Evolutionary conservation across 768 basidiomycete genomes (phyloP).

Genomic region (Trametes gibbosa): DNA sequence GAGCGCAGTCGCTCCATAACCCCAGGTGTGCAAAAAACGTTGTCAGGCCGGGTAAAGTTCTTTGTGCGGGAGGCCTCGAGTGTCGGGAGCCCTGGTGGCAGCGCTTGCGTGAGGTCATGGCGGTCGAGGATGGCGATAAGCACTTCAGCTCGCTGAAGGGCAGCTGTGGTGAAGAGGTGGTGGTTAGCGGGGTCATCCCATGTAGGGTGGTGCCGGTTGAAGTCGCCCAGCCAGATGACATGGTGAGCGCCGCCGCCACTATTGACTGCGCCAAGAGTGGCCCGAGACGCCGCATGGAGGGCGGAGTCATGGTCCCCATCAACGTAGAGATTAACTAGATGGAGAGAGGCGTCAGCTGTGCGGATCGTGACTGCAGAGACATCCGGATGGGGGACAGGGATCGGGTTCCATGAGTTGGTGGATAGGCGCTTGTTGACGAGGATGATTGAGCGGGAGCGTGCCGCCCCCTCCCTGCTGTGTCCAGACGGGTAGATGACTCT

Average conservation of each 20-base stretch:
- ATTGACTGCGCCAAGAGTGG: no score
- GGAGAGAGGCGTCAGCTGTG: constrained; percentile 14
- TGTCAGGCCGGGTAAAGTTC: constrained; percentile 41
- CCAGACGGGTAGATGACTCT: constrained; percentile 26
- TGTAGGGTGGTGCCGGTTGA: constrained; percentile 39
- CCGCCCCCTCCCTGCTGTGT: constrained; percentile 10
- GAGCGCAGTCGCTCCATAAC: constrained; percentile 22
- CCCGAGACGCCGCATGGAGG: constrained; percentile 7
- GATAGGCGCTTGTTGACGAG: constrained; percentile 12
- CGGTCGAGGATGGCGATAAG: constrained; percentile 29
- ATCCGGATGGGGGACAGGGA: constrained; percentile 23
- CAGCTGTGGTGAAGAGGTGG: constrained; percentile 35
- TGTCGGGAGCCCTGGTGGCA: constrained; percentile 36
- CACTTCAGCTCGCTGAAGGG: constrained; percentile 21
- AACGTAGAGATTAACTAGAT: constrained; percentile 41
- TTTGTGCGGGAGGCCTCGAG: constrained; percentile 30
- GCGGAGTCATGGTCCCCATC: constrained; percentile 29
- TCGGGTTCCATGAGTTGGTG: constrained; percentile 17
- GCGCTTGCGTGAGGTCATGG: constrained; percentile 32
- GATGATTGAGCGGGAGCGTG: constrained; percentile 4
- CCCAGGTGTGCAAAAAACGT: constrained; percentile 35
- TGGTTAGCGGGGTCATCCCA: constrained; percentile 36
- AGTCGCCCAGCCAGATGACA: constrained; percentile 36
- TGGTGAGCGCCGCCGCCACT: background rate
- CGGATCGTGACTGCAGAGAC: constrained; percentile 29